These are phyloP conservation scores for Starmerella stellata DNA, from an alignment of 805 yeast genomes.

Conservation along the genomic window DNA sequence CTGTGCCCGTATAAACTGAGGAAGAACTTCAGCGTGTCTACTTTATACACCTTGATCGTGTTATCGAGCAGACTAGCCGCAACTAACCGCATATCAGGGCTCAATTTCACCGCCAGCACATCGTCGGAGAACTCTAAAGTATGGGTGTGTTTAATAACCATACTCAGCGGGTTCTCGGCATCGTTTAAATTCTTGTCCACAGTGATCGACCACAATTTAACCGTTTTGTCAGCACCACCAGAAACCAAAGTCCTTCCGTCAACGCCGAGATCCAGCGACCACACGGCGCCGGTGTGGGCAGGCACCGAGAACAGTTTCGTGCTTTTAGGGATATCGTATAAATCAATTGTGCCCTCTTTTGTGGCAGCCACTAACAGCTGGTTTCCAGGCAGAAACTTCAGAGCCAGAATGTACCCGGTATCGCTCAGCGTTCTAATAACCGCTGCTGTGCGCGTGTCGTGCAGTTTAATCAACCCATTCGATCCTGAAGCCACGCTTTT, in stretches of 20 bases:
- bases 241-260: slow-evolving; percentile 76
- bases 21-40: slow-evolving; percentile 72
- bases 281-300: slow-evolving; percentile 66
- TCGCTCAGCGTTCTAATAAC: slow-evolving; percentile 68
- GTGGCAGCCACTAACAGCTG: slow-evolving; percentile 73
- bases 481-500: slow-evolving; percentile 74
- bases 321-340: slow-evolving; percentile 74
- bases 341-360: slow-evolving; percentile 64
- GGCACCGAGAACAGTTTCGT: slow-evolving; percentile 50
- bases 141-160: slow-evolving; percentile 54
- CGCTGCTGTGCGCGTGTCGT: slow-evolving; percentile 58
- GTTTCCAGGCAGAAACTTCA: slow-evolving; percentile 82
- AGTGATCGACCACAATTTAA: slow-evolving; percentile 76
- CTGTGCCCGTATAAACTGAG: slow-evolving; percentile 89
- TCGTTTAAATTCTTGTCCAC: no score
- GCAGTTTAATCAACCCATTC: slow-evolving; percentile 70
- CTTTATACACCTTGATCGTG: slow-evolving; percentile 86
- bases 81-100: slow-evolving; percentile 58
- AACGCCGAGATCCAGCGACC: slow-evolving; percentile 74
- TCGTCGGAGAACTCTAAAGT: slow-evolving; percentile 79
- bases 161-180: slow-evolving; percentile 25
- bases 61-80: slow-evolving; percentile 79
- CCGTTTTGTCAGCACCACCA: slow-evolving; percentile 83
- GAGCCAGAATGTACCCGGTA: slow-evolving; percentile 68
- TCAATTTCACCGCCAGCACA: slow-evolving; percentile 56